Evolutionary conservation across 2,329 filamentous ascomycete genomes (phyloP).

Genomic region (Trichoderma cornu-damae): DNA sequence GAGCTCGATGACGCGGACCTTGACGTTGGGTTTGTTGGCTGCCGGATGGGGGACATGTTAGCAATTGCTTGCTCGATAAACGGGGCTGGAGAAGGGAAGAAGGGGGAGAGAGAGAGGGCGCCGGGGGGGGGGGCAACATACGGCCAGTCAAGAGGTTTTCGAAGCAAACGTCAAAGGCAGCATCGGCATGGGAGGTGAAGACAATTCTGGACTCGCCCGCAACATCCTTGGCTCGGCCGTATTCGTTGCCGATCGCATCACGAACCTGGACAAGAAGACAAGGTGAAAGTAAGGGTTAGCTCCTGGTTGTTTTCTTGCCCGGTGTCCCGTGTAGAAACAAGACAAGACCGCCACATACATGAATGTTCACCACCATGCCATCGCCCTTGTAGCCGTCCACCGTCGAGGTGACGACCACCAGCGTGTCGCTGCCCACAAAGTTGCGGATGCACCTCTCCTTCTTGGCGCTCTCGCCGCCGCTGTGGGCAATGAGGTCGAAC

Average conservation of each 20-base stretch:
- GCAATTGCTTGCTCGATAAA: not conserved
- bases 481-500: conserved; percentile 79
- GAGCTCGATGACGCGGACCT: conserved; percentile 73
- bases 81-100: not conserved
- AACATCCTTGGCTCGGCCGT: conserved; percentile 84
- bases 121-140: conserved; percentile 47
- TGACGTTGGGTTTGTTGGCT: conserved; percentile 41
- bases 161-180: conserved; percentile 94
- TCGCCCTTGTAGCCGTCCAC: conserved; percentile 82
- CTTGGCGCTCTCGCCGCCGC: conserved; percentile 46
- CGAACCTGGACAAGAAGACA: conserved; percentile 66
- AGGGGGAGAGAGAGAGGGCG: not conserved
- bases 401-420: conserved; percentile 92
- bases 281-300: conserved; percentile 2
- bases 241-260: conserved; percentile 93
- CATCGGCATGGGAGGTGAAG: conserved; percentile 88
- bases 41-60: not conserved
- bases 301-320: not conserved
- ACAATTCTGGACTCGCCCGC: conserved; percentile 87
- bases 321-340: not conserved
- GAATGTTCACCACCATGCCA: conserved; percentile 89
- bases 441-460: conserved; percentile 92
- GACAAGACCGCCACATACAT: conserved; percentile 54
- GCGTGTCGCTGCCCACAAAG: conserved; percentile 84
- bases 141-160: conserved; percentile 71